Base-by-base conservation (phyloP, 164 flowering plant genomes). In the Macadamia tetraphylla region DNA sequence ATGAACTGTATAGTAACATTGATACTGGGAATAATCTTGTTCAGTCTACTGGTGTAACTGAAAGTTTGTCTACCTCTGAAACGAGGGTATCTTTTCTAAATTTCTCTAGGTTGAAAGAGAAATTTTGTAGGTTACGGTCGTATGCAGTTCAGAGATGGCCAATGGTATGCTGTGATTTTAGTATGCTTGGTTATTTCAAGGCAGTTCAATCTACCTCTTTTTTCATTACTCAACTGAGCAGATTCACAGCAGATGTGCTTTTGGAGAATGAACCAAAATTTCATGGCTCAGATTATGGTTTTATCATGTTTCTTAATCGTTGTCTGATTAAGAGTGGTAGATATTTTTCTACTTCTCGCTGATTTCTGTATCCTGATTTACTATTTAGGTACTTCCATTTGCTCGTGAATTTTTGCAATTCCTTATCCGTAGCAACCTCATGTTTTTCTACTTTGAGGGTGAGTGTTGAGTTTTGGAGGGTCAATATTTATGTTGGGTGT, bases 381-480 rank as follows among this genome's bases (percentile, higher is more conserved):
- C 44, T 69, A 12, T 79, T 64, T 81, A 94, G 99, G 73, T 88
- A 72, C 87, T 89, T 72, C 99, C 99, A 30, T 58, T 79, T 60
- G 97, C 83, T 67, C 92, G 89, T 60, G 97, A 92, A 70, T 51
- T 86, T 56, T 80, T 88, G 81, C 93, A 86, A 75, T 75, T 92
- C 82, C 73, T 85, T 71, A 78, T 94, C 62, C 99, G 97, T 53
- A 71, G 94, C 31, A 94, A 92, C 67, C 87, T 94, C 63, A 94
- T 94, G 99, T 81, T 92, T 70, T 94, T 94, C 81, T 94, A 92
- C 82, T 94, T 94, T 77, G 99, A 94, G 87, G 97, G 99, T 92
- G 67, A 73, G 32, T 61, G 29, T 44, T 58, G 14, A 13, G 29
- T 64, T 62, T 35, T 40, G 52, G 29, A 29, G 40, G 46, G 52